A percentile compares a stretch with the other conserved stretches of the same genome.
These are phyloP conservation scores for Trichoderma atroviride DNA, from an alignment of 2,329 filamentous ascomycete species.

Conservation along the genomic window DNA sequence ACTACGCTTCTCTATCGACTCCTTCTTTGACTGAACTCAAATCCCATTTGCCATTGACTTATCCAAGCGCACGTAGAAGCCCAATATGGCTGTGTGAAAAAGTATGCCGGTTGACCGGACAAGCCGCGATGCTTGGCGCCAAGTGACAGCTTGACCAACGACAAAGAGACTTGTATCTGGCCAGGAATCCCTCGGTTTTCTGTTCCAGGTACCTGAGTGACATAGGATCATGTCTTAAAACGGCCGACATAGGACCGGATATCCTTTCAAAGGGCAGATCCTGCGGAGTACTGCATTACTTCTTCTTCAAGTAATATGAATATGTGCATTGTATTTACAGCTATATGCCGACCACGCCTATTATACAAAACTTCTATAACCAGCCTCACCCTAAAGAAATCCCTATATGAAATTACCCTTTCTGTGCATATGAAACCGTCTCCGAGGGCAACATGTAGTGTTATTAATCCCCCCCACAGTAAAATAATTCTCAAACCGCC, in stretches of 20 bases:
- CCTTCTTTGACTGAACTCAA: not conserved
- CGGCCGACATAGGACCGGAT: not conserved
- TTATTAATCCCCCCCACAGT: not conserved
- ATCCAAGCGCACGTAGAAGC: not conserved
- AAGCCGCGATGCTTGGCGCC: slow-evolving; percentile 2
- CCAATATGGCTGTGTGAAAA: not conserved
- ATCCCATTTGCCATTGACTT: not conserved
- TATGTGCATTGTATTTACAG: not conserved
- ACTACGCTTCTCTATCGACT: not conserved
- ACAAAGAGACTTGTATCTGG: not conserved
- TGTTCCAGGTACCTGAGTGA: not conserved
- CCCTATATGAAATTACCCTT: not conserved
- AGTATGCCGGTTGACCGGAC: not conserved
- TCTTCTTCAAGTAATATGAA: not conserved
- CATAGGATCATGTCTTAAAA: not conserved
- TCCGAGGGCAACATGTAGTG: not conserved
- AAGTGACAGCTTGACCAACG: not conserved
- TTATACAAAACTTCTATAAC: not conserved
- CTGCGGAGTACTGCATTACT: not conserved
- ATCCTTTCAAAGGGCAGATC: not conserved
- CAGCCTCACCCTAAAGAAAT: not conserved
- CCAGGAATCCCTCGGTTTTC: not conserved
- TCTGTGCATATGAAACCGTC: not conserved
- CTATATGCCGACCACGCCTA: not conserved
- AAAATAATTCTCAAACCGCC: not conserved